Base-by-base conservation (phyloP, 352 stramenopile species). In the Pythium oligandrum region DNA sequence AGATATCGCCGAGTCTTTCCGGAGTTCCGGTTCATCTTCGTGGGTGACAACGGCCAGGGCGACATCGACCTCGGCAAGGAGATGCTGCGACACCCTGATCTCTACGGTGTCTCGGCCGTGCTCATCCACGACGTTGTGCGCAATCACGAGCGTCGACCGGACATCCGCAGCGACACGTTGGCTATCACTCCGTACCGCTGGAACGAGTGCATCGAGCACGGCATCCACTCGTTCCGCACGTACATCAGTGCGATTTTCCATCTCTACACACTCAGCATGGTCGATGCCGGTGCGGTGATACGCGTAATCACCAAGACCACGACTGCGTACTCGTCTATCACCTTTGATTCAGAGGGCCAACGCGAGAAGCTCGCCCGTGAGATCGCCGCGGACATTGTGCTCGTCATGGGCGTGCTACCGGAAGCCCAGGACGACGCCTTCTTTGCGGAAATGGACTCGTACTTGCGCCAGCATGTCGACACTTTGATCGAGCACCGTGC, bases 51-150 rank as follows among this genome's bases (percentile, higher is more conserved):
- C 38, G 82, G 82, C 3, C 82, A 92, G 48, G 79, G 82, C 11
- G 82, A 92, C 54, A 92, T 92, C 34, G 79, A 90, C 39, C 54
- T 92, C 30, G 82, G 82, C 66, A 90, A 88, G 62, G 64, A 75
- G 40, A 57, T 92, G 48, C 57, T 92, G 36, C 60, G 58, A 40
- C 57, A 79, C 11, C 75, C 78, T 1, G 52, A 73, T 6, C 57
- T 75, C 53, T 87, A 88, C 57, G 59, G 65, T 1, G 76, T 87
- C 36, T 71, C 66, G 1, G 66, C 66, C 17, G 82, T 92, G 43
- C 67, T 92, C 4, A 92, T 92, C 51, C 82, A 92, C 65, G 82
- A 92, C 52, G 73, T 92, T 31, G 84, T 91, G 59, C 81, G 81
- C 61, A 88, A 87, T 58, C 78, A 88, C 57, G 55, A 58, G 7